Conservation (phyloP, 2,329 filamentous ascomycete genomes). For the Xylaria sp. region DNA sequence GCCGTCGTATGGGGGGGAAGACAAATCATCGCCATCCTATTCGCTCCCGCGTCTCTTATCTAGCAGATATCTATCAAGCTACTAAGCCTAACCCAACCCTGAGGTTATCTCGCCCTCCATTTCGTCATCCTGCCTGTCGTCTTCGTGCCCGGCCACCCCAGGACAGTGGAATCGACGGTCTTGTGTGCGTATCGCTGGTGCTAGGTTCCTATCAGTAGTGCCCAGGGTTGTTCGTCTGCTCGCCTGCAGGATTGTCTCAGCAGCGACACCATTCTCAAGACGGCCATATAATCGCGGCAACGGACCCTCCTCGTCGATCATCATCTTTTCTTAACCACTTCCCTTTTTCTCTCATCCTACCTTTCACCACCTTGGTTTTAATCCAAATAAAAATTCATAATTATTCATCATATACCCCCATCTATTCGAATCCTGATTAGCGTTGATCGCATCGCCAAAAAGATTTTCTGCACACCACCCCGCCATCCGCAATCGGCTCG, state of each 20-base stretch:
- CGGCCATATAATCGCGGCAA: slow-evolving; percentile 31
- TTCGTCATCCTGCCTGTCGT: slow-evolving; percentile 26
- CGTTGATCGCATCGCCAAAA: slow-evolving; percentile 17
- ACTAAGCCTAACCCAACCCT: slow-evolving; percentile 18
- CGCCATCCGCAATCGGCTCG: neutral
- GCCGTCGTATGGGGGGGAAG: slow-evolving; percentile 30
- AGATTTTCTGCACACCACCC: slow-evolving; percentile 12
- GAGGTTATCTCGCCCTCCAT: slow-evolving; percentile 35
- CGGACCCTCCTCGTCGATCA: slow-evolving; percentile 27
- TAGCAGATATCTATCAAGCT: slow-evolving; percentile 29
- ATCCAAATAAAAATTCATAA: slow-evolving; percentile 24
- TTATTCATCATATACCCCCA: neutral
- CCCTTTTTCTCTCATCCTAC: slow-evolving; percentile 14
- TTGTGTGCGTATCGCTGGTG: slow-evolving; percentile 8
- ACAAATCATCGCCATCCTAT: slow-evolving; percentile 33
- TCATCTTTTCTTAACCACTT: slow-evolving; percentile 23
- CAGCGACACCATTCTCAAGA: slow-evolving; percentile 16
- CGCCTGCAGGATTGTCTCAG: slow-evolving; percentile 28
- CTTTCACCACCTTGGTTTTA: slow-evolving; percentile 8
- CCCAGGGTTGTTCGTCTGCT: slow-evolving; percentile 23
- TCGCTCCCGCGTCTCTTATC: slow-evolving; percentile 39
- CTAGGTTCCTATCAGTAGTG: slow-evolving; percentile 16
- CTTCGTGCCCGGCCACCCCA: slow-evolving; percentile 29
- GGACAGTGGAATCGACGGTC: slow-evolving; percentile 31
- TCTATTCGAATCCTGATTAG: slow-evolving; percentile 14